phyloP scores from a whole-genome alignment of 202 grass and related monocot species.

The Zizania palustris region DNA sequence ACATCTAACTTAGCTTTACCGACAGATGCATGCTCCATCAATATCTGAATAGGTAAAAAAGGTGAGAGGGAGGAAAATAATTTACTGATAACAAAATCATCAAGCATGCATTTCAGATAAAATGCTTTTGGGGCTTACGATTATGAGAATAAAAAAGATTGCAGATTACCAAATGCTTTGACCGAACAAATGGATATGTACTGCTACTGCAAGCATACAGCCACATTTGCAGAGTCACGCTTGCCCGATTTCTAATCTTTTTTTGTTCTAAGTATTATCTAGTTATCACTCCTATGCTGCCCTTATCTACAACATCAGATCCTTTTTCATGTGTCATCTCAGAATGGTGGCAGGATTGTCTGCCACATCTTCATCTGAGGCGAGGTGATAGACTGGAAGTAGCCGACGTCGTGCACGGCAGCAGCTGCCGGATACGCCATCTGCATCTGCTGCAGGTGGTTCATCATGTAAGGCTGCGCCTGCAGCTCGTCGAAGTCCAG shows the following conservation, averaged over 20 bases:
- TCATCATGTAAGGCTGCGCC: constrained; percentile 47
- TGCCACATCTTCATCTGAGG: constrained; percentile 62
- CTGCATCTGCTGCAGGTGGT: constrained; percentile 30
- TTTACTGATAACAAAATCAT: constrained; percentile 15
- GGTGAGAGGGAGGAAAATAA: background rate
- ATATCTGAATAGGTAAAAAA: background rate
- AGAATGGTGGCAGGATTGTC: constrained; percentile 59
- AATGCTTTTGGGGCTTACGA: background rate
- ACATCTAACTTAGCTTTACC: constrained; percentile 10
- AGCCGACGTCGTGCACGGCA: constrained; percentile 44
- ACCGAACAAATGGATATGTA: constrained; percentile 60
- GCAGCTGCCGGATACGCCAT: constrained; percentile 27
- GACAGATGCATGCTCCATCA: constrained; percentile 14
- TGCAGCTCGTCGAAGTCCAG: constrained; percentile 70
- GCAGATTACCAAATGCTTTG: constrained; percentile 11
- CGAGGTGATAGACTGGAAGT: constrained; percentile 48
- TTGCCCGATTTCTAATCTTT: constrained; percentile 20
- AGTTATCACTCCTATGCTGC: background rate
- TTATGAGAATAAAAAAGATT: constrained; percentile 20
- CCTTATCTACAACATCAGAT: constrained; percentile 50
- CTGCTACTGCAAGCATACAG: constrained; percentile 27
- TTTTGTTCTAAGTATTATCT: constrained; percentile 28
- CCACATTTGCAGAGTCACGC: constrained; percentile 39
- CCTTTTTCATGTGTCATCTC: constrained; percentile 28
- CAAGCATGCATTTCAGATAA: constrained; percentile 2